Conservation (phyloP, 176 grass and related monocot species). For the Oryza meridionalis region DNA sequence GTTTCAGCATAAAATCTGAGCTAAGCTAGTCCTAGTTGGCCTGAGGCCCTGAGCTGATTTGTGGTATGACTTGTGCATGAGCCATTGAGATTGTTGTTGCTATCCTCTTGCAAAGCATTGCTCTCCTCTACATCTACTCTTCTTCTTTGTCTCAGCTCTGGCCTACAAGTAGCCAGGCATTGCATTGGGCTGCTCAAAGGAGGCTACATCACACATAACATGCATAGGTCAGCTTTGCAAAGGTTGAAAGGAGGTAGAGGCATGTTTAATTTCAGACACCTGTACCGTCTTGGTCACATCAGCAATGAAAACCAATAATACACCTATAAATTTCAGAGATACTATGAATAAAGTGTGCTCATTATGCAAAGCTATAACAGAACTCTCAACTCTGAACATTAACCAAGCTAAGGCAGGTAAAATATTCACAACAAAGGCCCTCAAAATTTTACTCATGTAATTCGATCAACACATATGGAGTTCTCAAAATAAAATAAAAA, state of each 20-base stretch:
- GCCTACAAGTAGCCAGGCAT: constrained; percentile 32
- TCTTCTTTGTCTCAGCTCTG: constrained; percentile 42
- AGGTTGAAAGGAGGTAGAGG: background rate
- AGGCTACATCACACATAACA: background rate
- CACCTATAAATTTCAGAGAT: background rate
- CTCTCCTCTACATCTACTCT: background rate
- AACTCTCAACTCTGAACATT: background rate
- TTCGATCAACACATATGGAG: background rate
- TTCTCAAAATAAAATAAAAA: no score
- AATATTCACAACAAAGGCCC: background rate
- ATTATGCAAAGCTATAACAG: no score
- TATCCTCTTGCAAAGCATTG: background rate
- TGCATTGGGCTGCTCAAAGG: constrained; percentile 36
- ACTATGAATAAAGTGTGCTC: no score
- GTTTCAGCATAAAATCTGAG: constrained; percentile 20
- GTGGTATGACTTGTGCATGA: constrained; percentile 12
- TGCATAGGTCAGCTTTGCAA: constrained; percentile 26
- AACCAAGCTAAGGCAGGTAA: background rate
- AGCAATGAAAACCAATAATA: background rate
- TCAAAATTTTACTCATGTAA: background rate
- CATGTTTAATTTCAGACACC: background rate
- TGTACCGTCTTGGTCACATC: constrained; percentile 26
- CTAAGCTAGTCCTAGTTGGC: background rate
- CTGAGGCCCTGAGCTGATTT: background rate
- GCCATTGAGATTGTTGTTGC: background rate